Base-by-base conservation (phyloP, 306 rosid species). In the Castanopsis chinensis region DNA sequence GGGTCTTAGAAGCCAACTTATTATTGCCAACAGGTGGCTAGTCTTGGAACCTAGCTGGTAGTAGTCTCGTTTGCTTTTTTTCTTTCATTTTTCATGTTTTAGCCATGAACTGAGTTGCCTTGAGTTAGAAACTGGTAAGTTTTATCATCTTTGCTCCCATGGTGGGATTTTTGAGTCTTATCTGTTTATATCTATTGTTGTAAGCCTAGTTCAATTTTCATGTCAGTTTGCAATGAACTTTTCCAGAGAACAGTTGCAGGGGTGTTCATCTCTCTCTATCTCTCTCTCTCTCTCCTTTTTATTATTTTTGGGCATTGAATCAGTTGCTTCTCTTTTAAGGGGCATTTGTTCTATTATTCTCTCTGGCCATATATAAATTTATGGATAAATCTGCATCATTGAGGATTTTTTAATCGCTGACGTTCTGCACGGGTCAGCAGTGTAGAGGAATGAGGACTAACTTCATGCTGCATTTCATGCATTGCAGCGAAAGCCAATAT, bases 1-100 rank as follows among this genome's bases (percentile, higher is more conserved):
- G 78, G 83, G 87, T 83, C 64, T 63, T 81, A 78, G 84, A 85
- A 81, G 89, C 89, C 86, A 83, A 84, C 79, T 83, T 80, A 71
- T 80, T 76, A 80, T 77, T 85, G 81, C 85, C 85, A 75, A 74
- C 72, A 78, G 84, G 85, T 81, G 35, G 86, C 71, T 80, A 79
- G 87, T 73, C 65, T 73, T 80, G 77, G 81, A 75, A 83, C 77
- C 77, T 68, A 68, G 72, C 52, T 78, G 52, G 64, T 88, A 81
- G 89, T 15, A 18, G 72, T 69, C 80, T 79, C 70, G 85, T 79
- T 77, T 85, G 85, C 82, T 69, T 78, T 73, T 78, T 82, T 32
- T 88, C 79, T 41, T 65, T 53, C 60, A 54, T 72, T 72, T 85
- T 73, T 68, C 49, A 73, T 83, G 87, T 57, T 43, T 73, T 81